These are phyloP conservation scores for Elaphomyces granulatus DNA, from an alignment of 495 filamentous ascomycete genomes.

Conservation along the genomic window DNA sequence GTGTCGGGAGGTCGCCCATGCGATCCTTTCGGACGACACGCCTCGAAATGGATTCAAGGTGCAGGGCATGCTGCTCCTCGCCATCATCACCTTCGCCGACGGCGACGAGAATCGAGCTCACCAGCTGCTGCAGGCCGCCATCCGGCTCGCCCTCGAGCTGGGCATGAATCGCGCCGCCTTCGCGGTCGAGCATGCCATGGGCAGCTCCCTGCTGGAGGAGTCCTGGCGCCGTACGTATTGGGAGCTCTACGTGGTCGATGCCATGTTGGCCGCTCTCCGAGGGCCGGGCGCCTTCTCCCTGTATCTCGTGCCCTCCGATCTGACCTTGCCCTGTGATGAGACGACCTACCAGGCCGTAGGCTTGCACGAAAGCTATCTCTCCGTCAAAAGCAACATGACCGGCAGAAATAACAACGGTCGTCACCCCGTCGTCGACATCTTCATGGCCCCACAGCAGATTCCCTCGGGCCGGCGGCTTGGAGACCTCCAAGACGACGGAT, in stretches of 20 bases:
- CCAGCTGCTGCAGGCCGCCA: slow-evolving; percentile 45
- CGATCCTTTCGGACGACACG: slow-evolving; percentile 32
- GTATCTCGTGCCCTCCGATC: slow-evolving; percentile 19
- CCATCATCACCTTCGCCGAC: slow-evolving; percentile 52
- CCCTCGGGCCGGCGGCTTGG: neutral
- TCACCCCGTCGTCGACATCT: neutral
- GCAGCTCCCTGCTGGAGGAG: slow-evolving; percentile 44
- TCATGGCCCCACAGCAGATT: neutral
- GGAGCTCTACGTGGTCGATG: slow-evolving; percentile 63
- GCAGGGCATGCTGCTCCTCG: slow-evolving; percentile 54
- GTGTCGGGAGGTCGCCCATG: neutral
- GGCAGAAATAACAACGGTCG: neutral
- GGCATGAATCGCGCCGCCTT: slow-evolving; percentile 46
- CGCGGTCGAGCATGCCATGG: slow-evolving; percentile 17
- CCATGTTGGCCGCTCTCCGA: slow-evolving; percentile 21
- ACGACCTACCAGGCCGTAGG: slow-evolving; percentile 2
- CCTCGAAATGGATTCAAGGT: slow-evolving; percentile 49
- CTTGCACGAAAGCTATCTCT: neutral
- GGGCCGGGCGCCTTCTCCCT: slow-evolving; percentile 17
- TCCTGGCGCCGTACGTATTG: slow-evolving; percentile 74
- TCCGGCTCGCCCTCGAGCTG: slow-evolving; percentile 49
- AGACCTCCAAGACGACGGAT: neutral
- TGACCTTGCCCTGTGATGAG: slow-evolving; percentile 15
- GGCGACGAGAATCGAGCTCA: slow-evolving; percentile 44
- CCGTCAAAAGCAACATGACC: too few relatives aligned